Conservation (phyloP, 176 grass and related monocot genomes). For the Ananas comosus region DNA sequence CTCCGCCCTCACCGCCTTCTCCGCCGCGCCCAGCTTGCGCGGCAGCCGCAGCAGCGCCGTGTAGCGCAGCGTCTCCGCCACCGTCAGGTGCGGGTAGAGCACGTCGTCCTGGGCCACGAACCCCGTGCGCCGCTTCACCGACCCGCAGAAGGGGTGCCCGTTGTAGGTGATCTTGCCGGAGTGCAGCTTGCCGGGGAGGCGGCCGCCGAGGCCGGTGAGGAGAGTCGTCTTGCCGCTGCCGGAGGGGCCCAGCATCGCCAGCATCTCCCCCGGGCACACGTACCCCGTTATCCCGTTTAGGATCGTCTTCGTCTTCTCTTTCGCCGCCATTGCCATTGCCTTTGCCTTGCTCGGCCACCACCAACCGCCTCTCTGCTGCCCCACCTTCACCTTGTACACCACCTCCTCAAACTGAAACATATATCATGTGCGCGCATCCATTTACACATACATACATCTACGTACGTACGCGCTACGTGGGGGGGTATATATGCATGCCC, state of each 20-base stretch:
- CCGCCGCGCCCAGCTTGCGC: conserved; percentile 24
- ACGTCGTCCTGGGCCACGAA: conserved; percentile 96
- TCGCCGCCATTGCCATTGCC: conserved; percentile 1
- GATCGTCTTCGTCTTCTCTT: conserved; percentile 87
- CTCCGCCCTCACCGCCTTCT: conserved; percentile 64
- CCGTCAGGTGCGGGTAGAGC: conserved; percentile 88
- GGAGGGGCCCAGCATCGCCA: conserved; percentile 93
- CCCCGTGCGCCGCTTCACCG: conserved; percentile 64
- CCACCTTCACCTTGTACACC: conserved; percentile 65
- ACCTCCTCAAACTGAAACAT: conserved; percentile 78
- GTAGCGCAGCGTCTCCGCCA: conserved; percentile 82
- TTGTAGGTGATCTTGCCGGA: conserved; percentile 97
- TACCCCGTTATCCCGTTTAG: conserved; percentile 77
- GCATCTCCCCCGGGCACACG: conserved; percentile 83
- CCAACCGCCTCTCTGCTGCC: conserved; percentile 5
- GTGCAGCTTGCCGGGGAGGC: conserved; percentile 30
- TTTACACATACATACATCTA: no score
- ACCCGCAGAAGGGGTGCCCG: conserved; percentile 55
- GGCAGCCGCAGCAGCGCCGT: conserved; percentile 84
- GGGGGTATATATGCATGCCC: no score
- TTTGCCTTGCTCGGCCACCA: conserved; percentile 19
- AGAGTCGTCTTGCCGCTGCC: conserved; percentile 98
- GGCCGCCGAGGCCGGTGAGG: conserved; percentile 70
- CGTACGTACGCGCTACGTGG: no score
- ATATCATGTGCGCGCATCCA: no score